These are phyloP conservation scores for Penicillium sp. DNA, from an alignment of 2,329 filamentous ascomycete genomes.

Conservation along the genomic window DNA sequence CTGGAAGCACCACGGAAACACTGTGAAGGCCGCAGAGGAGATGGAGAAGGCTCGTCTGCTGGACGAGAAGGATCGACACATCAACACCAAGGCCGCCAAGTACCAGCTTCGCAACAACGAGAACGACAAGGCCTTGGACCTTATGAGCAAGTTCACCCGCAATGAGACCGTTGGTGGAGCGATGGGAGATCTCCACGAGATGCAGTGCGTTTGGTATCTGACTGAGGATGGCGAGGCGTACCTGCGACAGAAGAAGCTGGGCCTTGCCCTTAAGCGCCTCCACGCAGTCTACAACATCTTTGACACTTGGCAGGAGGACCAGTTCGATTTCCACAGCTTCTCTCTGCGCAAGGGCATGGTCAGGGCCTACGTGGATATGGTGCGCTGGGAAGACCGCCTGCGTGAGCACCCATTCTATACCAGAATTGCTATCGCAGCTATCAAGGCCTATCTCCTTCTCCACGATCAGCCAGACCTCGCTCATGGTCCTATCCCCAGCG, in stretches of 20 bases:
- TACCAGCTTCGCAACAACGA: slow-evolving; percentile 92
- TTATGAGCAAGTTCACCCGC: slow-evolving; percentile 89
- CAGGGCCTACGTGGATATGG: slow-evolving; percentile 89
- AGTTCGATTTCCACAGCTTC: slow-evolving; percentile 98
- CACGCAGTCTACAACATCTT: slow-evolving; percentile 87
- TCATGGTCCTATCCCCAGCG: slow-evolving; percentile 58
- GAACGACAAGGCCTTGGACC: slow-evolving; percentile 77
- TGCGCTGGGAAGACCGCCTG: slow-evolving; percentile 89
- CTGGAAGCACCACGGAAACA: slow-evolving; percentile 82
- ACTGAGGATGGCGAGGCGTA: slow-evolving; percentile 93
- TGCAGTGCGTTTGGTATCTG: slow-evolving; percentile 98
- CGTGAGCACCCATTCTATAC: slow-evolving; percentile 92
- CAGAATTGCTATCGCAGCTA: slow-evolving; percentile 73
- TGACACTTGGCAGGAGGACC: slow-evolving; percentile 95
- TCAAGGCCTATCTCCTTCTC: slow-evolving; percentile 74
- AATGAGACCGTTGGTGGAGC: slow-evolving; percentile 85
- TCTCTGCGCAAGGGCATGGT: slow-evolving; percentile 96
- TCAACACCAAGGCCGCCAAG: slow-evolving; percentile 97
- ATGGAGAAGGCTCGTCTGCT: slow-evolving; percentile 85
- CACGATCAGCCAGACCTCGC: slow-evolving; percentile 66
- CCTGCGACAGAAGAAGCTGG: slow-evolving; percentile 73
- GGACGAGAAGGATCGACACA: slow-evolving; percentile 89
- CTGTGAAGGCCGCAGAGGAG: slow-evolving; percentile 70
- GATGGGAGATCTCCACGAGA: slow-evolving; percentile 85
- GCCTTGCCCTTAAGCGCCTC: slow-evolving; percentile 86